Evolutionary conservation across 73 alveolate genomes (phyloP), one percentile per base, ranked within the genome.

Genomic region (Paramecium biaurelia): DNA sequence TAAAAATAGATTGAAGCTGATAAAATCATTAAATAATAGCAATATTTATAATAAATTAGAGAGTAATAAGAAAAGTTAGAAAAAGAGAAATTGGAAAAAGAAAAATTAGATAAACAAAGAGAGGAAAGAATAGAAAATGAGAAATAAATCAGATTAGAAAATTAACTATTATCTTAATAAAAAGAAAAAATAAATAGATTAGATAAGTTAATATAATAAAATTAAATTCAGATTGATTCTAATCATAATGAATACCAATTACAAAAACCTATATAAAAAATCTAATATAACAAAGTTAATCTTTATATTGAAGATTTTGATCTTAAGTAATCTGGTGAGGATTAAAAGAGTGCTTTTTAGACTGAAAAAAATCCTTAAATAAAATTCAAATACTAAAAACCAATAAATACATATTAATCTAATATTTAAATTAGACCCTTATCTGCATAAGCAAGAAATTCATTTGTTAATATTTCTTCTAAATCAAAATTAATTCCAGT

Each of bases 401-500:
- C 20, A 4, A n/a, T 18, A 18, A 35, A 72, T 35, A 23, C 53
- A 35, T n/a, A 14, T 43, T n/a, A 79, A 34, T 32, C 63, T 5
- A 23, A 32, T 42, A 41, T 47, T 24, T 8, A 41, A 45, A 79
- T 79, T 3, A 79, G 90, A 45, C 90, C 90, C 23, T 24, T 79
- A 11, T 79, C 90, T 38, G 90, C 90, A 6, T 79, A 79, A 79
- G 74, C 90, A 8, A 79, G 90, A 79, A 35, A 57, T 2, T 41
- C 21, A 8, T 79, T 42, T 47, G 76, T 63, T 79, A 79, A 79
- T 79, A 10, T 79, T 3, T 23, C 70, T n/a, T 79, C 76, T 1
- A 79, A 34, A 79, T 26, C 90, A 21, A 79, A 47, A 45, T 30
- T 79, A 23, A 21, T 79, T 9, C 90, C 74, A 21, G 56, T 47